Evolutionary conservation across 2,329 filamentous ascomycete species (phyloP).

Genomic region (Neurospora crassa): DNA sequence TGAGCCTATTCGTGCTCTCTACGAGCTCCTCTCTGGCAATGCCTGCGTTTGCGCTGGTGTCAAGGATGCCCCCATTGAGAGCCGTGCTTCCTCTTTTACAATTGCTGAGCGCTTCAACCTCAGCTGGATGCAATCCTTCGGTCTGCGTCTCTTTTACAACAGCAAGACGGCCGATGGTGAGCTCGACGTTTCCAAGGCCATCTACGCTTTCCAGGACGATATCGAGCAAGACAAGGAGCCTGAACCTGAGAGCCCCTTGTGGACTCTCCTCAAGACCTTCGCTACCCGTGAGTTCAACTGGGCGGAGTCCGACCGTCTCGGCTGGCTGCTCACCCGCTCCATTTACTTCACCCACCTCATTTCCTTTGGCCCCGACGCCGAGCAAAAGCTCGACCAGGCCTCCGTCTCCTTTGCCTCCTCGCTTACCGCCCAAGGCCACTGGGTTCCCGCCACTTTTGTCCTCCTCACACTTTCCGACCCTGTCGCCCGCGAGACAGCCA

Average conservation of each 20-base stretch:
- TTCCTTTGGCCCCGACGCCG: slow-evolving; percentile 42
- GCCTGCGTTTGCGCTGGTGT: slow-evolving; percentile 75
- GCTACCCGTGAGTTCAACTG: slow-evolving; percentile 55
- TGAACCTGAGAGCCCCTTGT: slow-evolving; percentile 51
- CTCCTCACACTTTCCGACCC: slow-evolving; percentile 63
- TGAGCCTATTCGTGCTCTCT: slow-evolving; percentile 74
- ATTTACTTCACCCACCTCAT: slow-evolving; percentile 42
- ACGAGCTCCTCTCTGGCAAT: slow-evolving; percentile 82
- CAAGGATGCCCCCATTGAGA: slow-evolving; percentile 62
- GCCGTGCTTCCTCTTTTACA: slow-evolving; percentile 68
- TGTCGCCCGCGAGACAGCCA: slow-evolving; percentile 51
- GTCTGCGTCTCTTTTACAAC: slow-evolving; percentile 82
- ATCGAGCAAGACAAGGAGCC: slow-evolving; percentile 62
- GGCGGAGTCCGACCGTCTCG: slow-evolving; percentile 53
- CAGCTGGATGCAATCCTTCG: slow-evolving; percentile 91
- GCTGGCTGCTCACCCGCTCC: slow-evolving; percentile 75
- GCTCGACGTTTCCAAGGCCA: slow-evolving; percentile 56
- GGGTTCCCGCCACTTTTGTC: slow-evolving; percentile 66
- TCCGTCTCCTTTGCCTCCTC: slow-evolving; percentile 57
- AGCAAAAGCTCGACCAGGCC: slow-evolving; percentile 54
- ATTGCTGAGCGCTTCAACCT: slow-evolving; percentile 78
- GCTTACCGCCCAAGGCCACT: slow-evolving; percentile 53
- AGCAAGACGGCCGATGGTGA: slow-evolving; percentile 50
- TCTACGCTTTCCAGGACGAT: slow-evolving; percentile 65
- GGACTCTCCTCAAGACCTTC: slow-evolving; percentile 78